Conservation (phyloP, 306 rosid species). For the Prunus padus region DNA sequence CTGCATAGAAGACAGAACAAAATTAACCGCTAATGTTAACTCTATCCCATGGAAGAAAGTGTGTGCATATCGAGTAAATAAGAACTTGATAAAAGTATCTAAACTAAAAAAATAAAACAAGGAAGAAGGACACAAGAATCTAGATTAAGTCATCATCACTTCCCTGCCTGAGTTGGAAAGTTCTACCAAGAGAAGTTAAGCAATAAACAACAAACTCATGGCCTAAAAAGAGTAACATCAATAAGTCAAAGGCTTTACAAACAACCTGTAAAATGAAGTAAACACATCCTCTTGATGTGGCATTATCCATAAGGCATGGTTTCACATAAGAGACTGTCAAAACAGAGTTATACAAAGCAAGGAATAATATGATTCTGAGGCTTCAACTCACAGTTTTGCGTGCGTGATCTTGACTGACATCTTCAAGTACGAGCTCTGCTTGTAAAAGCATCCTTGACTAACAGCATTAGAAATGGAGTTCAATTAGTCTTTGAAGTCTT, state of each 20-base stretch:
- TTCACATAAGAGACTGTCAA: background rate
- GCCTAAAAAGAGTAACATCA: background rate
- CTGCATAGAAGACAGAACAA: background rate
- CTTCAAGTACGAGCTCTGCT: conserved; percentile 94
- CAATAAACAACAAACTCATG: background rate
- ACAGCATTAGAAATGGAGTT: conserved; percentile 5
- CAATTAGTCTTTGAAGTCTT: background rate
- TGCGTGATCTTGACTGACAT: conserved; percentile 99
- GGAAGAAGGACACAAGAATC: background rate
- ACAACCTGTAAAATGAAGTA: background rate
- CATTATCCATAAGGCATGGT: background rate
- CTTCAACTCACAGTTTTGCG: conserved; percentile 79
- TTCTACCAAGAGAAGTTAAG: background rate
- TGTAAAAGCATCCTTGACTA: conserved; percentile 95
- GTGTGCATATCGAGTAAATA: background rate
- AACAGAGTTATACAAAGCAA: background rate
- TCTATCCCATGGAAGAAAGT: background rate
- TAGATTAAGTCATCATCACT: background rate
- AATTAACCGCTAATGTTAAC: background rate
- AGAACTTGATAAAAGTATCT: background rate
- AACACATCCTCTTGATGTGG: background rate
- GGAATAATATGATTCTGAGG: conserved; percentile 7
- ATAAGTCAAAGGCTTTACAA: background rate
- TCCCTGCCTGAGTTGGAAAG: background rate
- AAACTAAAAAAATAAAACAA: background rate